A percentile compares a stretch with the other conserved stretches of the same genome.
Evolutionary conservation across 75 land plant genomes (phyloP).

Genomic region (Selaginella moellendorffii): DNA sequence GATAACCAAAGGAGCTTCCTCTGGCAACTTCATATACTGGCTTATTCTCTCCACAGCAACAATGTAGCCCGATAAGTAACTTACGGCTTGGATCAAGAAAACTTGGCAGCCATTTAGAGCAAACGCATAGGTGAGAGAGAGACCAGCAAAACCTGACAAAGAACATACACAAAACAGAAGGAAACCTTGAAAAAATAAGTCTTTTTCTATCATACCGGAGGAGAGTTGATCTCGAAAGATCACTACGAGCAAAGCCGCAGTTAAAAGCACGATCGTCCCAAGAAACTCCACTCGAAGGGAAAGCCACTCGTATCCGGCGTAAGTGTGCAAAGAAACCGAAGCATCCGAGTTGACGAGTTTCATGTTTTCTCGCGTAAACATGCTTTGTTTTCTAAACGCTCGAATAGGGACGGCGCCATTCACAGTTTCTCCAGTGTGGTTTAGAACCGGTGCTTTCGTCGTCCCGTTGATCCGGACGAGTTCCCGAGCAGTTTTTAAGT

Average conservation of each 20-base stretch:
- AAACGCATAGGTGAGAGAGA: background rate
- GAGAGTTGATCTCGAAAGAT: background rate
- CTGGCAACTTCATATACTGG: conserved; percentile 10
- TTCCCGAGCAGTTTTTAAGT: background rate
- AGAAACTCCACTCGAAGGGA: background rate
- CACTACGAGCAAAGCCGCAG: background rate
- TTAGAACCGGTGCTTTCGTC: conserved; percentile 4
- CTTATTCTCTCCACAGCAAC: conserved; percentile 1
- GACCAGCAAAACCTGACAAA: conserved; percentile 2
- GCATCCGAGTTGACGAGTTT: background rate
- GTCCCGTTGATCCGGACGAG: background rate
- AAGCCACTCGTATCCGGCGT: background rate
- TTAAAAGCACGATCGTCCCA: background rate
- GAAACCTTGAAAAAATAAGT: too few species aligned
- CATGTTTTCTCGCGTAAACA: background rate
- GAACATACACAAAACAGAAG: too few species aligned
- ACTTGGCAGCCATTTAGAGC: background rate
- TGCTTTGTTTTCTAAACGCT: background rate
- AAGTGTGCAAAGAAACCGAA: background rate
- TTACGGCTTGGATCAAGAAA: background rate
- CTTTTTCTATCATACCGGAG: background rate
- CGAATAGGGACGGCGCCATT: background rate
- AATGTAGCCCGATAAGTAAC: background rate
- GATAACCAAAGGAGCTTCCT: conserved; percentile 14
- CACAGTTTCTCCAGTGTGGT: background rate